Evolutionary conservation across 441 rosid species (phyloP).

Genomic region (Gossypium gossypioides): DNA sequence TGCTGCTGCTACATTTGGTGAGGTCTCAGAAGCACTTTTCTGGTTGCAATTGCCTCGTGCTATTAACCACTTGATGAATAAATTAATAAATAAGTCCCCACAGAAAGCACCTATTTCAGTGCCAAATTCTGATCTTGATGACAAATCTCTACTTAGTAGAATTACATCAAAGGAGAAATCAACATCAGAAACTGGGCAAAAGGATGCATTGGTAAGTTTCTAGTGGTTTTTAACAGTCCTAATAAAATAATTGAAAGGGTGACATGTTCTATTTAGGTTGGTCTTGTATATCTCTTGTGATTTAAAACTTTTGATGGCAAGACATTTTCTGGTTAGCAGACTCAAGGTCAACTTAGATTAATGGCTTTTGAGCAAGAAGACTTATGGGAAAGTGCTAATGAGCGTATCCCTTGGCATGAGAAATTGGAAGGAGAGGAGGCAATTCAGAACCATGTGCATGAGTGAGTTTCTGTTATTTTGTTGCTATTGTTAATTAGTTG

Average conservation of each 20-base stretch:
- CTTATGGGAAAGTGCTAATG: constrained; percentile 79
- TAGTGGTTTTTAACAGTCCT: background rate
- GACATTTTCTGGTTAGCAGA: constrained; percentile 33
- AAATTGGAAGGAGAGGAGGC: constrained; percentile 89
- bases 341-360: constrained; percentile 55
- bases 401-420: constrained; percentile 95
- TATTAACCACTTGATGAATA: constrained; percentile 65
- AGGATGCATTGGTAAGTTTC: constrained; percentile 44
- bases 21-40: constrained; percentile 79
- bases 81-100: constrained; percentile 43
- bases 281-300: background rate
- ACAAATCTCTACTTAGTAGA: constrained; percentile 40
- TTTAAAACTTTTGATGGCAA: background rate
- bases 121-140: constrained; percentile 34
- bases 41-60: constrained; percentile 95
- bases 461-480: constrained; percentile 41
- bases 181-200: constrained; percentile 28
- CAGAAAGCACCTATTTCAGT: constrained; percentile 32
- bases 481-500: constrained; percentile 8
- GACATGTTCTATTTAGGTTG: background rate
- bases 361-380: constrained; percentile 92
- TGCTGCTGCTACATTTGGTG: constrained; percentile 93
- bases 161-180: constrained; percentile 50
- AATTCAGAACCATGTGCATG: constrained; percentile 85
- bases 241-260: background rate